Conservation (phyloP, 2,329 filamentous ascomycete genomes). For the Verticillium nubilum region DNA sequence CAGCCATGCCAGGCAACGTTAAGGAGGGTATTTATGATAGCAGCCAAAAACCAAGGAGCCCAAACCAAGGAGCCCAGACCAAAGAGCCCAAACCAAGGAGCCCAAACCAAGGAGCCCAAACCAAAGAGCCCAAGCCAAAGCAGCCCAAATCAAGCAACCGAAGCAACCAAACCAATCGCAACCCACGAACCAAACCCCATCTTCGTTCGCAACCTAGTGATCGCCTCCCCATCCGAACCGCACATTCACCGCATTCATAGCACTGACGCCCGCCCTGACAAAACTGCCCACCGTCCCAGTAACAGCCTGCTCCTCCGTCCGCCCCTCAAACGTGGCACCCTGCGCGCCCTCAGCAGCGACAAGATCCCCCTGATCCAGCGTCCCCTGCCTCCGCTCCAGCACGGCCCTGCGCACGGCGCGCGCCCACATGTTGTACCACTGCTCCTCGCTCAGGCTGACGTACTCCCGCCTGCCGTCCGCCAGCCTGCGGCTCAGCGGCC, state of each 20-base stretch:
- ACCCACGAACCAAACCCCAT: too few relatives aligned
- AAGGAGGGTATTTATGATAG: neutral
- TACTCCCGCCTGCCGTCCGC: slow-evolving; percentile 33
- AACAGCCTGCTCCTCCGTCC: slow-evolving; percentile 23
- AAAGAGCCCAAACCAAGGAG: neutral
- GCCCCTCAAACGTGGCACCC: slow-evolving; percentile 21
- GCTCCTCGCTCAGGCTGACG: slow-evolving; percentile 47
- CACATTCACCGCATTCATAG: slow-evolving; percentile 47
- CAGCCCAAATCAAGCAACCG: neutral
- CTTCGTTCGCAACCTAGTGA: neutral
- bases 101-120: neutral
- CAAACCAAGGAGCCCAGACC: neutral
- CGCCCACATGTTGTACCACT: slow-evolving; percentile 61
- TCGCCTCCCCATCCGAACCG: slow-evolving; percentile 48
- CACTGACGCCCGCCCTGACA: slow-evolving; percentile 42
- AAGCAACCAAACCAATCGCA: neutral
- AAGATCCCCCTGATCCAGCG: slow-evolving; percentile 53
- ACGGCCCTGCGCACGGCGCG: slow-evolving; percentile 55
- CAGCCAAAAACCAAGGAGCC: neutral
- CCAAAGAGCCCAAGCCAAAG: neutral
- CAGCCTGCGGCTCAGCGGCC: slow-evolving; percentile 42
- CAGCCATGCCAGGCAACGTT: neutral
- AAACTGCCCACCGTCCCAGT: slow-evolving; percentile 35
- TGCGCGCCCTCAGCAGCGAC: slow-evolving; percentile 31
- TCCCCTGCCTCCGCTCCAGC: slow-evolving; percentile 48